Percentiles rank a stretch among this genome's conserved stretches.
Evolutionary conservation across 208 protist species (phyloP).

Genomic region (Strigomonas galati): DNA sequence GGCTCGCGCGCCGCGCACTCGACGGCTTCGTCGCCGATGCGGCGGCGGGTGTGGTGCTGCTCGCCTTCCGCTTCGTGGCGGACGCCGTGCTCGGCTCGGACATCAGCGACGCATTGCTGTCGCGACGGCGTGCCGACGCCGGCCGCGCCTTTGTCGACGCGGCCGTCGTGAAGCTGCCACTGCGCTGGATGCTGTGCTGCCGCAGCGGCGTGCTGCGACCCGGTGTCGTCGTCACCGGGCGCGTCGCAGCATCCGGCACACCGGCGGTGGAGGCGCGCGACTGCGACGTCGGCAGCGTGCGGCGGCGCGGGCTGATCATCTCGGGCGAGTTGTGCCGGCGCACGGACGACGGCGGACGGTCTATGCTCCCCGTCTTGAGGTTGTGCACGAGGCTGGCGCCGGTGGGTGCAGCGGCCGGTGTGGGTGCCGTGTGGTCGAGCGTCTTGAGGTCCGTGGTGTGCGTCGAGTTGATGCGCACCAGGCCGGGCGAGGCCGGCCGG

Average conservation of each 20-base stretch:
- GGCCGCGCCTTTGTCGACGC: not conserved
- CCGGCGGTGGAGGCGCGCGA: not conserved
- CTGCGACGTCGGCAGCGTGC: not conserved
- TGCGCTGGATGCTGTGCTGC: constrained; percentile 6
- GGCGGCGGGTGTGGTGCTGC: too few species aligned
- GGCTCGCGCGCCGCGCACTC: constrained; percentile 6
- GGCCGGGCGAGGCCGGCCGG: too few species aligned
- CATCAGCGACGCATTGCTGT: not conserved
- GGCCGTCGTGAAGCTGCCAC: not conserved
- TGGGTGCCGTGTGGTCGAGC: not conserved
- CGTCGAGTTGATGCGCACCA: not conserved
- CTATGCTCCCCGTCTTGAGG: not conserved
- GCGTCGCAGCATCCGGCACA: not conserved
- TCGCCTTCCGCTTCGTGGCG: not conserved
- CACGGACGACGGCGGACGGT: not conserved
- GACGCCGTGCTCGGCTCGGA: not conserved
- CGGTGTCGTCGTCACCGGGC: not conserved
- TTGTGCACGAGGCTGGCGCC: not conserved
- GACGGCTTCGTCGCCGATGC: not conserved
- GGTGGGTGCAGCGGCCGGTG: too few species aligned
- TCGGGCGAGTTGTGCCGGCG: too few species aligned
- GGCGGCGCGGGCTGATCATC: not conserved
- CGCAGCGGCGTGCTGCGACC: not conserved
- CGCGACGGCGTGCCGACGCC: not conserved
- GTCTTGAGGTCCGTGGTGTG: not conserved